These are phyloP conservation scores for Chrysochromulina parva DNA, from an alignment of 78 protist genomes.

Conservation along the genomic window DNA sequence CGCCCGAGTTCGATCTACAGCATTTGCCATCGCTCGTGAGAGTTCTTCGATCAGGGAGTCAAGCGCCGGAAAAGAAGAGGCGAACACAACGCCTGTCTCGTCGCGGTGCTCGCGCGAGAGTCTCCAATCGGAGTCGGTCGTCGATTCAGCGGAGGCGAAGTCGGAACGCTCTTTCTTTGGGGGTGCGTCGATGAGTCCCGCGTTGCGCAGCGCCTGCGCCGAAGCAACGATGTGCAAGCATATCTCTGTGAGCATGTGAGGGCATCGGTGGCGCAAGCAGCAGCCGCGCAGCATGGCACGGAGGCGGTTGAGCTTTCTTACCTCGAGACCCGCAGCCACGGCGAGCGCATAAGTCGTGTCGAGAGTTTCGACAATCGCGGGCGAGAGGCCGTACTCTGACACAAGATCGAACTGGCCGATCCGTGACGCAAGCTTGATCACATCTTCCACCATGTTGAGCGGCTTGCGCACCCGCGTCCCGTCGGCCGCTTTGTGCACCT, in stretches of 20 bases:
- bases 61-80: slow-evolving; percentile 1
- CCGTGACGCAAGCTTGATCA: slow-evolving; percentile 5
- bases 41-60: slow-evolving; percentile 8
- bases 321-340: not conserved
- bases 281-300: too few relatives aligned
- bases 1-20: too few relatives aligned
- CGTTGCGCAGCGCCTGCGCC: too few relatives aligned
- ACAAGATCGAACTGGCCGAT: not conserved
- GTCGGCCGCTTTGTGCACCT: not conserved
- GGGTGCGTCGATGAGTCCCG: too few relatives aligned
- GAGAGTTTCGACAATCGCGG: not conserved
- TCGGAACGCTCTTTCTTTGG: too few relatives aligned
- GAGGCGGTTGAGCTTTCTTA: too few relatives aligned
- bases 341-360: slow-evolving; percentile 25
- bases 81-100: slow-evolving; percentile 8
- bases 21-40: not conserved
- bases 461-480: not conserved
- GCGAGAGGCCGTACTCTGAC: not conserved
- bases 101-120: not conserved
- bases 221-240: too few relatives aligned
- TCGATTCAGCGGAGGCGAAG: too few relatives aligned
- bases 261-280: too few relatives aligned
- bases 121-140: too few relatives aligned
- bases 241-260: too few relatives aligned
- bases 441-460: not conserved